Percentiles rank a stretch among this genome's conserved stretches.
phyloP scores from a whole-genome alignment of 441 rosid genomes.

The Brassica balearica region DNA sequence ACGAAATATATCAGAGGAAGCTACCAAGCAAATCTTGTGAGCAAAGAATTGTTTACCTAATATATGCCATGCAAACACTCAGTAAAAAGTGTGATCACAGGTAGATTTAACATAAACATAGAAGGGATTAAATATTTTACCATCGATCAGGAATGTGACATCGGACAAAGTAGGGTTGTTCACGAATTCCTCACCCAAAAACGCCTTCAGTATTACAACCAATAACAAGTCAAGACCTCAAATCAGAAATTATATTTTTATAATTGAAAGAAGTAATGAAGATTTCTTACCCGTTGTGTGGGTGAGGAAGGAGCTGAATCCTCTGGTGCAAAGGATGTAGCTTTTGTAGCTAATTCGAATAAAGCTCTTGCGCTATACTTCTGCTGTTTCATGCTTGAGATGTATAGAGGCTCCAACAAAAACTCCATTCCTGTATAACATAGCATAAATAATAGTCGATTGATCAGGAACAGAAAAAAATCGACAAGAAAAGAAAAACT shows the following conservation, averaged over 20 bases:
- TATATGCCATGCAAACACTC: constrained; percentile 12
- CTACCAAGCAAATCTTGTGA: constrained; percentile 77
- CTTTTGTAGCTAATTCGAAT: constrained; percentile 60
- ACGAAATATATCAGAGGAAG: constrained; percentile 75
- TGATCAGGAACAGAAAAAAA: constrained; percentile 20
- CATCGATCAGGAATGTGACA: constrained; percentile 68
- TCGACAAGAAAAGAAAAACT: not conserved
- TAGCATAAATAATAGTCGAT: not conserved
- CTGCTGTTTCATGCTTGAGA: constrained; percentile 55
- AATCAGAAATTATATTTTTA: not conserved
- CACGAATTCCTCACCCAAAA: constrained; percentile 66
- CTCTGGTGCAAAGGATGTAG: constrained; percentile 53
- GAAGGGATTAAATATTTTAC: constrained; percentile 38
- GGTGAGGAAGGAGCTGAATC: constrained; percentile 74
- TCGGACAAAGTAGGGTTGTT: constrained; percentile 69
- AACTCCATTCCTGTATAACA: constrained; percentile 56
- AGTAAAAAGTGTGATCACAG: not conserved
- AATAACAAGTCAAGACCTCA: constrained; percentile 23
- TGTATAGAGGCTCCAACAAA: constrained; percentile 60
- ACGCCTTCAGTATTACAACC: constrained; percentile 48
- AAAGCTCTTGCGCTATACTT: constrained; percentile 61
- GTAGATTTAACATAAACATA: not conserved
- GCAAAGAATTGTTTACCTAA: constrained; percentile 71
- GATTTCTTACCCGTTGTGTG: constrained; percentile 52
- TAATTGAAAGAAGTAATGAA: constrained; percentile 1